Base-by-base conservation (phyloP, 805 yeast species). In the Jamesozyma hellenica region DNA sequence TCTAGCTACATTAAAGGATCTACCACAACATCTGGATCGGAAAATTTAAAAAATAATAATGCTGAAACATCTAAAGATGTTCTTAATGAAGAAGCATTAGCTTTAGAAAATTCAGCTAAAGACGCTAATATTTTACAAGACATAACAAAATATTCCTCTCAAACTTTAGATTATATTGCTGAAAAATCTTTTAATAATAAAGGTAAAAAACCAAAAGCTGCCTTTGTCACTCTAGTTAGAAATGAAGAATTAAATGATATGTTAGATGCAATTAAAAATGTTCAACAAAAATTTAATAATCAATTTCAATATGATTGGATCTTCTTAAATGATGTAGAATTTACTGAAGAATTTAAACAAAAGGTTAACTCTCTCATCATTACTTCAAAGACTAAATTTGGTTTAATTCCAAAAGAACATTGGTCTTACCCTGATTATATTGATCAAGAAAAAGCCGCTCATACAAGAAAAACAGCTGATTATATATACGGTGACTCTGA, bases 221-320 rank as follows among this genome's bases (percentile, higher is more conserved):
- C 60, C 34, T 58, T 58, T 33, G 74, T 79, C 42, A 66, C 87
- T 2, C 65, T 84, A 48, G 85, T 85, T 28, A 70, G 92, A 53
- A 79, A 84, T 60, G 52, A 63, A 21, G 95, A 84, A 51, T 56
- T 82, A 44, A 54, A 65, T 48, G 68, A 67, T n/a, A 64, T 82
- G 37, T 46, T 79, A 28, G 69, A 65, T 35, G 75, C 92, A 5
- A 79, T 86, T 43, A 70, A 79, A 41, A 68, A 72, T 42, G 73
- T 84, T 29, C 94, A 85, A 66, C 85, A 81, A 59, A 72, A 88
- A 40, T 87, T 87, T 66, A 87, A 90, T 65, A 59, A 63, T 36
- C 67, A 77, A 45, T 87, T 55, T 63, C 75, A 82, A 48, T 88
- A 88, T 59, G 94, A 86, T 57, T 88, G 96, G 96, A 88, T 87